Evolutionary conservation across 75 land plant genomes (phyloP), one percentile per base, ranked within the genome.

Genomic region (Larix kaempferi): DNA sequence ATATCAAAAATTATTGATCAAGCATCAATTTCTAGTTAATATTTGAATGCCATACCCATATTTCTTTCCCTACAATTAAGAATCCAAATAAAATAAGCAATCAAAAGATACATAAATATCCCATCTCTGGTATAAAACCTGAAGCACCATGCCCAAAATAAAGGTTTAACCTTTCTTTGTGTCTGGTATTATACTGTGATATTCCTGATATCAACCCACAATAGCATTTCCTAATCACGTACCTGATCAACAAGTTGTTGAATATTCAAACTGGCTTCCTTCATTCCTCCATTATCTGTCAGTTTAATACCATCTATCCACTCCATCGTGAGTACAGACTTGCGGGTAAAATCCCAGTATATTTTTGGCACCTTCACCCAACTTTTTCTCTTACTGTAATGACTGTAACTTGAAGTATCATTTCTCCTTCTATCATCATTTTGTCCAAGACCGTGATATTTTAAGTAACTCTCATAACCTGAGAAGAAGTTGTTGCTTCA

Each of bases 221-320:
- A 67, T 55, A 63, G 52, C 16, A 33, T 76, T 21, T 27, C 25
- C 49, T 26, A 27, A 8, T n/a, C 14, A 14, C 57, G 11, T 80
- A 95, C 99, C 91, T 94, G 92, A 84, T 96, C 93, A 82, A 94
- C 89, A 59, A 96, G 82, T 65, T 85, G 52, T 73, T 89, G 87
- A 52, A 89, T 78, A 66, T 94, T 82, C 58, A 96, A 79, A 81
- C 64, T 59, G 6, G 92, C 88, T 66, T 85, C 75, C n/a, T 56
- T 56, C 15, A 96, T 57, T 12, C 88, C 75, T 56, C 75, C 78
- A 44, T 78, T 80, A 86, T 96, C 91, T 55, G 99, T 95, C 54
- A 98, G 91, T 77, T 98, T 98, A 56, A 95, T 93, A 41, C 98
- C 94, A 82, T 98, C 94, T 71, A 98, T 80, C 98, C 99, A 98